These are phyloP conservation scores for Primulina eburnea DNA, from an alignment of 257 asterid genomes.

Conservation along the genomic window DNA sequence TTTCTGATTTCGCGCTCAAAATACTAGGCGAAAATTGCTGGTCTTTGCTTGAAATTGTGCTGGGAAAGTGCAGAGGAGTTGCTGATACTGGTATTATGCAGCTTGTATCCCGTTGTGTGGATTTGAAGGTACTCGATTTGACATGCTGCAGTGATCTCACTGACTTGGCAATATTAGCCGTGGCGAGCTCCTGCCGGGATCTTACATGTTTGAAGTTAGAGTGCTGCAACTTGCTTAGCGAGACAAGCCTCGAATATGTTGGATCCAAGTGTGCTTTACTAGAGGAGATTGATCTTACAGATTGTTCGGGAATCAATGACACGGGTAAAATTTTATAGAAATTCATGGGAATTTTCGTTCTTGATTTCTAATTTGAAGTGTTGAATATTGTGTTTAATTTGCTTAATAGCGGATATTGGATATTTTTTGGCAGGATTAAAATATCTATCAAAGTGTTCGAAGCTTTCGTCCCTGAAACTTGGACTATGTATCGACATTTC, in stretches of 20 bases:
- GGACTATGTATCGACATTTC: conserved; percentile 62
- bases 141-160: conserved; percentile 69
- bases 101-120: conserved; percentile 49
- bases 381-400: too few species aligned
- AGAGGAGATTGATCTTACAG: conserved; percentile 75
- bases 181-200: conserved; percentile 47
- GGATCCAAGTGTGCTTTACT: conserved; percentile 50
- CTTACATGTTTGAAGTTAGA: conserved; percentile 66
- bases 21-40: conserved; percentile 44
- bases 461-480: conserved; percentile 55
- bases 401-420: not conserved
- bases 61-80: conserved; percentile 63
- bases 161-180: conserved; percentile 49
- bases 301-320: conserved; percentile 63
- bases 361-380: too few species aligned
- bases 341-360: not conserved
- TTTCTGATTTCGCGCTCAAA: conserved; percentile 41
- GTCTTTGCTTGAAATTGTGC: conserved; percentile 47
- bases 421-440: conserved; percentile 45
- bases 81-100: conserved; percentile 48
- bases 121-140: conserved; percentile 48
- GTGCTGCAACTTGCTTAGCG: conserved; percentile 62
- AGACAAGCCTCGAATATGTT: conserved; percentile 51
- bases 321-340: conserved; percentile 37
- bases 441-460: conserved; percentile 54